Percentiles rank a stretch among this genome's conserved stretches.
These are phyloP conservation scores for Tuber melanosporum DNA, from an alignment of 495 filamentous ascomycete species.

Conservation along the genomic window DNA sequence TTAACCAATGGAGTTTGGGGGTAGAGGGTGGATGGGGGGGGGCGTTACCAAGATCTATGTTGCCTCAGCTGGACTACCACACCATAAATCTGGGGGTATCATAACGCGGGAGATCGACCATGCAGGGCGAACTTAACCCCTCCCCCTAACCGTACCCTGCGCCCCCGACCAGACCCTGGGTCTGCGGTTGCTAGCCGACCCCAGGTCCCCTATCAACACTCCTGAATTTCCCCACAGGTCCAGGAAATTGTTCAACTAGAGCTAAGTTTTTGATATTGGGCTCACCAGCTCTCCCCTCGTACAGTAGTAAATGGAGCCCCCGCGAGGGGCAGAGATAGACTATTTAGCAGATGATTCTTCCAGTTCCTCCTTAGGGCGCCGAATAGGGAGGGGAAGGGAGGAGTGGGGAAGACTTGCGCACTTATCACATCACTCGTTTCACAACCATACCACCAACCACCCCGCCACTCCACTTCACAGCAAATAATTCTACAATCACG, in stretches of 20 bases:
- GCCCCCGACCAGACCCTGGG: not conserved
- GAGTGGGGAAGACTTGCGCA: not conserved
- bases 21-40: not conserved
- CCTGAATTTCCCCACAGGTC: not conserved
- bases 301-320: not conserved
- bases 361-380: not conserved
- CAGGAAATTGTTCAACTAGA: not conserved
- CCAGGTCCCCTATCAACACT: not conserved
- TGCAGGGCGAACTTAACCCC: not conserved
- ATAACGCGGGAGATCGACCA: constrained; percentile 2
- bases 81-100: not conserved
- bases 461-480: not conserved
- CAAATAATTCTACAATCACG: not conserved
- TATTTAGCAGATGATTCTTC: not conserved
- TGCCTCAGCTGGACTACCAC: not conserved
- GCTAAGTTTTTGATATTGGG: not conserved
- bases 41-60: constrained; percentile 1
- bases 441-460: not conserved
- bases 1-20: not conserved
- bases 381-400: not conserved
- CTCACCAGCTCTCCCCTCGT: not conserved
- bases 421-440: not conserved
- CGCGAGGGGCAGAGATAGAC: not conserved
- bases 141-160: not conserved
- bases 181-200: too few relatives aligned